Conservation (phyloP, 352 stramenopile species). For the Phytopythium boreale region DNA sequence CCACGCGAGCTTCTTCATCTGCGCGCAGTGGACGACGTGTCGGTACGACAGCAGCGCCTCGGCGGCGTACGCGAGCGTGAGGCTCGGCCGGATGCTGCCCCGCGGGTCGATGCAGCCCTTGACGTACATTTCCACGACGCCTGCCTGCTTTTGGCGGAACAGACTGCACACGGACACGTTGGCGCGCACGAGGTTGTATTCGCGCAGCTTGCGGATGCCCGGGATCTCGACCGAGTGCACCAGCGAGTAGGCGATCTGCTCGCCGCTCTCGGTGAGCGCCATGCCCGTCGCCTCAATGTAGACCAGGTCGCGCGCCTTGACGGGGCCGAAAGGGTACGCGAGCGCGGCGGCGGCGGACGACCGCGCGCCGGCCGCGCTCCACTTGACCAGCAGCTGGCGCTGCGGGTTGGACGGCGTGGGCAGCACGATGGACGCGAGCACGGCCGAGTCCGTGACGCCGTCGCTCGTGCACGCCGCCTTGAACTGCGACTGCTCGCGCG, state of each 20-base stretch:
- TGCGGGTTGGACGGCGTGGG: conserved; percentile 26
- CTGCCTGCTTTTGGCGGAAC: conserved; percentile 29
- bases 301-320: conserved; percentile 36
- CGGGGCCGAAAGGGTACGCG: conserved; percentile 23
- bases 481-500: conserved; percentile 24
- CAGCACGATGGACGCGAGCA: conserved; percentile 27
- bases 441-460: conserved; percentile 23
- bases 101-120: conserved; percentile 26
- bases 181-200: conserved; percentile 34
- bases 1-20: conserved; percentile 74
- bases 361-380: conserved; percentile 23
- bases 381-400: conserved; percentile 32
- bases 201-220: conserved; percentile 25
- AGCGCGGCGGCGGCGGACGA: background rate
- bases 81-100: conserved; percentile 18
- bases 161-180: conserved; percentile 37
- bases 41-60: conserved; percentile 32
- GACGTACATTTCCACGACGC: conserved; percentile 31
- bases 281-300: conserved; percentile 50
- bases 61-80: conserved; percentile 24
- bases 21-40: conserved; percentile 28
- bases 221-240: conserved; percentile 35
- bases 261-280: conserved; percentile 24
- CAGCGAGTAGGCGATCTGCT: conserved; percentile 36
- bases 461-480: conserved; percentile 34